Conservation (phyloP, 73 alveolate species). For the Paramecium pentaurelia region DNA sequence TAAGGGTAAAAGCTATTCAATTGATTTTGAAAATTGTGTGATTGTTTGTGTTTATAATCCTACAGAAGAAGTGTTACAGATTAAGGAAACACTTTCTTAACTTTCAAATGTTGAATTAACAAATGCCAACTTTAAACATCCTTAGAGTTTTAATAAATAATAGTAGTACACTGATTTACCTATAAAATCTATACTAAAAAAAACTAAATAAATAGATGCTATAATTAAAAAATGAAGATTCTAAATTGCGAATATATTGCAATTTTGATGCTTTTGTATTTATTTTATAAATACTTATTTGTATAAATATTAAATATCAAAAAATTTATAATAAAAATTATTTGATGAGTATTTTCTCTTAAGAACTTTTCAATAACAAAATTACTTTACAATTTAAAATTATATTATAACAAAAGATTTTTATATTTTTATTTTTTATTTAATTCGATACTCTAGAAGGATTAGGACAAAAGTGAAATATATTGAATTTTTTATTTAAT, state of each 20-base stretch:
- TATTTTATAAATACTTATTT: neutral
- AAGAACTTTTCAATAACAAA: neutral
- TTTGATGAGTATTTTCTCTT: neutral
- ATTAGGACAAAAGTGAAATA: neutral
- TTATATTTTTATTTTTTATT: neutral
- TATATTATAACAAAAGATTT: neutral
- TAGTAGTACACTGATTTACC: neutral
- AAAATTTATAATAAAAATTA: neutral
- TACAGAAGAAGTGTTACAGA: neutral
- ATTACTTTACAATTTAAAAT: neutral
- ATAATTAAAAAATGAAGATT: neutral
- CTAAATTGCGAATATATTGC: neutral
- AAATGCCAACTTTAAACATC: neutral
- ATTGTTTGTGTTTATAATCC: conserved; percentile 28
- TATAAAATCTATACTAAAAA: neutral
- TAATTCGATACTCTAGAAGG: neutral
- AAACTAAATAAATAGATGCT: neutral
- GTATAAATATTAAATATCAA: neutral
- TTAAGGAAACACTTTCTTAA: neutral
- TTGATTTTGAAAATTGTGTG: neutral
- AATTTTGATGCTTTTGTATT: neutral
- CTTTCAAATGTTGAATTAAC: neutral
- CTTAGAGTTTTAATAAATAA: neutral
- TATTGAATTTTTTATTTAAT: neutral
- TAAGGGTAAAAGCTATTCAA: neutral